phyloP scores from a whole-genome alignment of 495 filamentous ascomycete genomes.

The Oidiodendron maius region DNA sequence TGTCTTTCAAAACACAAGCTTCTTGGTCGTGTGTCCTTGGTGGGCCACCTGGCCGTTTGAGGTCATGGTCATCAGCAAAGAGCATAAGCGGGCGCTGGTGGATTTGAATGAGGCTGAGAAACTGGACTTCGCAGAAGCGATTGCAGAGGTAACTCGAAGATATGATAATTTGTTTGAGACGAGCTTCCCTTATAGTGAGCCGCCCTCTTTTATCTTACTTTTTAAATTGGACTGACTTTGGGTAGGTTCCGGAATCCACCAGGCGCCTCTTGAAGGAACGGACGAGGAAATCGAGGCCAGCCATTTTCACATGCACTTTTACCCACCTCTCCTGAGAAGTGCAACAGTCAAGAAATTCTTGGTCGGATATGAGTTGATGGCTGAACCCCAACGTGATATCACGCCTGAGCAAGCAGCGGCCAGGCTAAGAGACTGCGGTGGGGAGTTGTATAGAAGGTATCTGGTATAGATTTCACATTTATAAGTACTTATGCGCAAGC shows the following conservation, averaged over 20 bases:
- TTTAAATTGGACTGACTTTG: not conserved
- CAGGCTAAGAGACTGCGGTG: slow-evolving; percentile 63
- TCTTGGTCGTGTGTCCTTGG: slow-evolving; percentile 88
- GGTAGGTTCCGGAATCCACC: slow-evolving; percentile 75
- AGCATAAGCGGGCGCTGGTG: slow-evolving; percentile 72
- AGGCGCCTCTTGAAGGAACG: slow-evolving; percentile 84
- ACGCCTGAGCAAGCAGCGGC: slow-evolving; percentile 93
- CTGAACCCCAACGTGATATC: slow-evolving; percentile 94
- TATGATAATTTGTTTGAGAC: slow-evolving; percentile 99
- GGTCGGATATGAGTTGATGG: slow-evolving; percentile 93
- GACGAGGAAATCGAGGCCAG: slow-evolving; percentile 78
- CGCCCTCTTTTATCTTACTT: not conserved
- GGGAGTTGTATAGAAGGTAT: slow-evolving; percentile 76
- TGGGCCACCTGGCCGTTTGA: slow-evolving; percentile 98
- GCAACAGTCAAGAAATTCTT: slow-evolving; percentile 94
- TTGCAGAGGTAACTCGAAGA: slow-evolving; percentile 78
- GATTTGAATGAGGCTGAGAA: slow-evolving; percentile 69
- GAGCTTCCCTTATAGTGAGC: slow-evolving; percentile 83
- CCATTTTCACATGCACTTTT: slow-evolving; percentile 96
- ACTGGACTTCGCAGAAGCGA: slow-evolving; percentile 66
- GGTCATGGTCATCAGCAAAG: slow-evolving; percentile 80
- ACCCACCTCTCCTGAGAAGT: slow-evolving; percentile 85
- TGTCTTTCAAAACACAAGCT: slow-evolving; percentile 77
- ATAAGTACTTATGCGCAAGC: too few species aligned
- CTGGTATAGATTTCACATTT: slow-evolving; percentile 4